Conservation (phyloP, 192 early-diverging fungal species). For the Linnemannia schmuckeri region DNA sequence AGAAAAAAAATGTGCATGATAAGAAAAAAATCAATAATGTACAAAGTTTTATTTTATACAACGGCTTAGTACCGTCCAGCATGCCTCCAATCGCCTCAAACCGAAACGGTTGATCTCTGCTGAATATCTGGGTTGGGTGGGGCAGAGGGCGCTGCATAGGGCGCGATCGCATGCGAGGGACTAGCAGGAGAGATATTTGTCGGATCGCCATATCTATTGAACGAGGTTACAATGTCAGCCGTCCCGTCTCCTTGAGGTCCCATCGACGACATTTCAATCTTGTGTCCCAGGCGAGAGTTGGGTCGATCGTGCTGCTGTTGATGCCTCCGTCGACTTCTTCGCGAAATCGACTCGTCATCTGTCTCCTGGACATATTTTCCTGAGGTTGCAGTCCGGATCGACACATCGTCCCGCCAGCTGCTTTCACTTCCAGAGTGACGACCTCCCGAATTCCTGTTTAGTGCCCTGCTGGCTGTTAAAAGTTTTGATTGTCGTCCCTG, state of each 20-base stretch:
- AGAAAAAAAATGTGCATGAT: no score
- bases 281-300: background rate
- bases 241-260: background rate
- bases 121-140: background rate
- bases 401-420: background rate
- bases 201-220: background rate
- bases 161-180: background rate
- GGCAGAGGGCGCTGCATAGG: background rate
- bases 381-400: background rate
- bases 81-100: background rate
- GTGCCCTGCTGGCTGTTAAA: background rate
- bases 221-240: background rate
- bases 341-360: background rate
- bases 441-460: background rate
- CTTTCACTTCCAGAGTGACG: background rate
- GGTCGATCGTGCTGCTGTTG: background rate
- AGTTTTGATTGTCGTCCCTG: background rate
- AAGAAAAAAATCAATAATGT: background rate
- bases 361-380: background rate
- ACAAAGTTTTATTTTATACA: background rate
- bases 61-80: background rate
- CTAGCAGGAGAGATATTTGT: background rate
- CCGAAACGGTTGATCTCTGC: background rate
- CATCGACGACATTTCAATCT: constrained; percentile 2
- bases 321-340: background rate